phyloP scores from a whole-genome alignment of 345 rosid species.

The Raphanus raphanistrum region DNA sequence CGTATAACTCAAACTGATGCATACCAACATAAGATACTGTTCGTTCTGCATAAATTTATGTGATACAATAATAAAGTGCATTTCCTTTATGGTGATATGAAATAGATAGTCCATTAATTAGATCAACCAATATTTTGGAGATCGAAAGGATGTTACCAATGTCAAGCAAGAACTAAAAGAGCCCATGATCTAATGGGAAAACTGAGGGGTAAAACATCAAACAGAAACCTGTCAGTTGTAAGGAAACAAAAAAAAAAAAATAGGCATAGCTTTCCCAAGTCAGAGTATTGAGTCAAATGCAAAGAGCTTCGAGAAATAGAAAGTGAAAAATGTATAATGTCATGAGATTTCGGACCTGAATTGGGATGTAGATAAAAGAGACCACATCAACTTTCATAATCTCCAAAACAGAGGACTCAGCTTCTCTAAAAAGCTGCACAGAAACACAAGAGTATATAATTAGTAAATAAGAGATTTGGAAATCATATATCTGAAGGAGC shows the following conservation, averaged over 20 bases:
- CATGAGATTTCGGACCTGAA: conserved; percentile 56
- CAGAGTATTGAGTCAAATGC: conserved; percentile 12
- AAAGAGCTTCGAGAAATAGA: conserved; percentile 3
- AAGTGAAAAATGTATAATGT: not conserved
- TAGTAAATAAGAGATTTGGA: conserved; percentile 13
- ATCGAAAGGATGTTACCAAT: not conserved
- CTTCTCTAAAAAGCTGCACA: conserved; percentile 84
- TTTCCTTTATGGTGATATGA: not conserved
- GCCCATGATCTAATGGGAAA: not conserved
- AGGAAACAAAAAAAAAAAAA: conserved; percentile 16
- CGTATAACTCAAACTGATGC: not conserved
- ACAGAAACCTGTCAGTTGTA: not conserved
- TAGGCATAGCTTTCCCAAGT: conserved; percentile 13
- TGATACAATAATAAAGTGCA: conserved; percentile 1
- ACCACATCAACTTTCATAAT: conserved; percentile 81
- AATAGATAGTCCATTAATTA: not conserved
- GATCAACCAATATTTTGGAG: not conserved
- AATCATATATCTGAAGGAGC: conserved; percentile 30
- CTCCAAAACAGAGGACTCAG: conserved; percentile 74
- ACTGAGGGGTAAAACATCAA: not conserved
- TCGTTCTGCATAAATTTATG: conserved; percentile 3
- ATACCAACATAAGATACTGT: conserved; percentile 6
- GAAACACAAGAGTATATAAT: conserved; percentile 34
- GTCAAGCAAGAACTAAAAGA: not conserved
- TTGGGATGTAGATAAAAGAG: conserved; percentile 77